Conservation (phyloP, 2,329 filamentous ascomycete species). For the Colletotrichum spaethianum region DNA sequence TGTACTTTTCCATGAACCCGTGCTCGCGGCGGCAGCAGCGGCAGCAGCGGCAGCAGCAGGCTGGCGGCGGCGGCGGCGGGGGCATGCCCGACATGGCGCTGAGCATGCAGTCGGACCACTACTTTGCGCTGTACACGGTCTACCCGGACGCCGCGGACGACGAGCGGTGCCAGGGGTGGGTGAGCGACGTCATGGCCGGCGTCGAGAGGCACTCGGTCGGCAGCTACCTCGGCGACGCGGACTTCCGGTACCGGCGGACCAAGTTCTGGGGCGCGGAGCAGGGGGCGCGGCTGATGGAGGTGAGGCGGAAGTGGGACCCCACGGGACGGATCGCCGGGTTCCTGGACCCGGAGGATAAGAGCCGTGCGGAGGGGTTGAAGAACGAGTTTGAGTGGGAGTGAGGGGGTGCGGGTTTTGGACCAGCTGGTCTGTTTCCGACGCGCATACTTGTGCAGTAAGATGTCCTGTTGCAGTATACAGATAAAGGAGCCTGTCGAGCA, state of each 20-base stretch:
- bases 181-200: constrained; percentile 55
- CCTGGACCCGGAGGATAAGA: constrained; percentile 61
- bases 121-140: constrained; percentile 67
- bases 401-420: not conserved
- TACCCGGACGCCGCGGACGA: constrained; percentile 65
- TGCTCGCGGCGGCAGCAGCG: constrained; percentile 51
- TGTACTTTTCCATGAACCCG: constrained; percentile 68
- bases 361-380: constrained; percentile 58
- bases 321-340: constrained; percentile 56
- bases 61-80: constrained; percentile 34
- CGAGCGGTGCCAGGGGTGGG: constrained; percentile 58
- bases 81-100: constrained; percentile 65
- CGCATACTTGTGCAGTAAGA: constrained; percentile 12
- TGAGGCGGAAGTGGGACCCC: constrained; percentile 61
- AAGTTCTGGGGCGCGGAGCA: constrained; percentile 63
- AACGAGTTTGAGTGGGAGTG: constrained; percentile 56
- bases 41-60: constrained; percentile 44
- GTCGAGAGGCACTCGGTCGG: constrained; percentile 60
- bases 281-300: constrained; percentile 56
- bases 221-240: constrained; percentile 68
- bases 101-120: constrained; percentile 69
- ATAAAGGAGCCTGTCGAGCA: too few relatives aligned
- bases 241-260: constrained; percentile 63
- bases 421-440: too few relatives aligned
- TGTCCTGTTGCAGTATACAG: constrained; percentile 17